Base-by-base conservation (phyloP, 139 green algal species). In the Diplosphaera chodatii region DNA sequence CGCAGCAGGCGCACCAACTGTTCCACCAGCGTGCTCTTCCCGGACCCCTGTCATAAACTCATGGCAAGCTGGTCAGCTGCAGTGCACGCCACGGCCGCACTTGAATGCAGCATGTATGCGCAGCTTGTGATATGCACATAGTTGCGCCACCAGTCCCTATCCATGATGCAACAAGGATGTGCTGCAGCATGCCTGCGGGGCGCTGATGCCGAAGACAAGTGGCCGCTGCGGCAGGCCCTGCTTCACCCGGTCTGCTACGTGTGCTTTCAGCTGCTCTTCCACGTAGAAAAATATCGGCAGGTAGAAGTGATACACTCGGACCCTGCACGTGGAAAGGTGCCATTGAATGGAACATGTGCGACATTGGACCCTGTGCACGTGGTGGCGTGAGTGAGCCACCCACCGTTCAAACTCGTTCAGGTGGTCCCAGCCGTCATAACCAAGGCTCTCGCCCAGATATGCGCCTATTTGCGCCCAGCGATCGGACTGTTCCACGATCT, bases 21-120 rank as follows among this genome's bases (percentile, higher is more conserved):
- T 69, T 92, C 89, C 63, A 96, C 93, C 15, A 99, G 65, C 8
- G 96, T 99, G 3, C 89, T 94, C 81, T 99, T 99, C 63, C 96
- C 96, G 74, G 92, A 99, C 15, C 96, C 96, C 71, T 97, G n/a
- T n/a, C n/a, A n/a, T n/a, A n/a, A n/a, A n/a, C n/a, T n/a, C n/a
- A n/a, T n/a, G n/a, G n/a, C n/a, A n/a, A n/a, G n/a, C n/a, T n/a
- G n/a, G n/a, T n/a, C n/a, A n/a, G n/a, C n/a, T n/a, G n/a, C n/a
- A n/a, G n/a, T n/a, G n/a, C n/a, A n/a, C n/a, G n/a, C n/a, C n/a
- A n/a, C n/a, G n/a, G n/a, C n/a, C n/a, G n/a, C n/a, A n/a, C n/a
- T n/a, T n/a, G n/a, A n/a, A n/a, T n/a, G n/a, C n/a, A n/a, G n/a
- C n/a, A n/a, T n/a, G n/a, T n/a, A n/a, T n/a, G n/a, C n/a, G n/a